Evolutionary conservation across 345 rosid species (phyloP).

Genomic region (Trapa incisa): DNA sequence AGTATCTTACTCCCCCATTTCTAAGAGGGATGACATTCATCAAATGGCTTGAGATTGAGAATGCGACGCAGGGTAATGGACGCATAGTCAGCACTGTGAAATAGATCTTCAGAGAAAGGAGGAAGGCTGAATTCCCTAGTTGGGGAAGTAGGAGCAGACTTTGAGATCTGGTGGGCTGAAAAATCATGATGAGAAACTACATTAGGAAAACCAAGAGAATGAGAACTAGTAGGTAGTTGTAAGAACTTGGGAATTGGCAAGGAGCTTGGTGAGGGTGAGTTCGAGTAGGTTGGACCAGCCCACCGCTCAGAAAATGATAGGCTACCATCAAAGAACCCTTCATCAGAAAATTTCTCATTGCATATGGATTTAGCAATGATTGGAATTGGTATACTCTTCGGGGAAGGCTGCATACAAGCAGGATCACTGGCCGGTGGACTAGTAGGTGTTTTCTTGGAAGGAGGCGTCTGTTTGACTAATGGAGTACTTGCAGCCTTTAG

Average conservation of each 20-base stretch:
- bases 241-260: slow-evolving; percentile 87
- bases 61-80: slow-evolving; percentile 84
- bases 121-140: slow-evolving; percentile 34
- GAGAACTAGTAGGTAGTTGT: slow-evolving; percentile 42
- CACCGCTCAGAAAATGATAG: slow-evolving; percentile 60
- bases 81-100: slow-evolving; percentile 58
- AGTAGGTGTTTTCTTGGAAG: slow-evolving; percentile 18
- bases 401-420: slow-evolving; percentile 3
- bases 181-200: slow-evolving; percentile 17
- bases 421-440: slow-evolving; percentile 10
- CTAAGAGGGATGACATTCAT: slow-evolving; percentile 25
- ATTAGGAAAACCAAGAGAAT: slow-evolving; percentile 47
- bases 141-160: slow-evolving; percentile 89
- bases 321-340: slow-evolving; percentile 21
- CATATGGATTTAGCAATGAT: slow-evolving; percentile 20
- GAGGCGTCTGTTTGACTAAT: slow-evolving; percentile 18
- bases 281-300: slow-evolving; percentile 98
- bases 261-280: slow-evolving; percentile 92
- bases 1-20: background rate
- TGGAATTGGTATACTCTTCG: slow-evolving; percentile 43
- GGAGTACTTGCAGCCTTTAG: slow-evolving; percentile 20
- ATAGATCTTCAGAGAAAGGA: slow-evolving; percentile 25
- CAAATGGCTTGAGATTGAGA: slow-evolving; percentile 64
- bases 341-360: slow-evolving; percentile 18
- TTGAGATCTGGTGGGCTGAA: slow-evolving; percentile 35